Percentiles rank a stretch among this genome's conserved stretches.
Conservation (phyloP, 106 monocot species). For the Dendrobium chrysotoxum region DNA sequence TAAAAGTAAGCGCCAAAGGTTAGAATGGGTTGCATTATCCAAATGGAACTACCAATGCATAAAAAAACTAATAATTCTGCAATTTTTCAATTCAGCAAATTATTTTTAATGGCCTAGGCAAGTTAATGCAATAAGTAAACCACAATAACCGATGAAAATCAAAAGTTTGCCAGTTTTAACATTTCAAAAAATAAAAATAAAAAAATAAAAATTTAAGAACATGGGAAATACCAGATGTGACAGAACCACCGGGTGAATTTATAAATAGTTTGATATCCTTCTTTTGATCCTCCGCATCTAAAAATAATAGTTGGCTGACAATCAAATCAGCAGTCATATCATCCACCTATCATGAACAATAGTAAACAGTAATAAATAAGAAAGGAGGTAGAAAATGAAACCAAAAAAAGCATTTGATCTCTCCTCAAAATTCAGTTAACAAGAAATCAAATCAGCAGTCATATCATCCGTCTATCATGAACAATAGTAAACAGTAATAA, state of each 20-base stretch:
- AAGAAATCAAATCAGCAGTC: conserved; percentile 31
- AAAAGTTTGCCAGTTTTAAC: background rate
- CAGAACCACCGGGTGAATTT: conserved; percentile 97
- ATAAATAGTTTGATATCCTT: conserved; percentile 94
- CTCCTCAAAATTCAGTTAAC: background rate
- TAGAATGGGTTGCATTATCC: background rate
- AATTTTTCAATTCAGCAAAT: background rate
- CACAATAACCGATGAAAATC: background rate
- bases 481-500: background rate
- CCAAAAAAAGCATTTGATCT: background rate
- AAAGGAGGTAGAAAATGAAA: background rate
- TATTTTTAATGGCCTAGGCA: background rate
- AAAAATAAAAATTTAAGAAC: background rate
- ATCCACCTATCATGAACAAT: conserved; percentile 53
- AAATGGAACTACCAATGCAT: background rate
- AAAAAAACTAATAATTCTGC: background rate
- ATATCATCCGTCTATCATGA: conserved; percentile 54
- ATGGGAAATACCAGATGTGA: conserved; percentile 54
- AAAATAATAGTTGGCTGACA: conserved; percentile 84
- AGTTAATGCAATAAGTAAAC: conserved; percentile 1
- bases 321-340: conserved; percentile 73
- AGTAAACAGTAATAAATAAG: background rate
- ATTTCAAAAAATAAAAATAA: background rate
- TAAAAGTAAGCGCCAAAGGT: background rate
- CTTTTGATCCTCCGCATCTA: conserved; percentile 81